Base-by-base conservation (phyloP, 441 rosid species). In the Eugenia klotzschiana region DNA sequence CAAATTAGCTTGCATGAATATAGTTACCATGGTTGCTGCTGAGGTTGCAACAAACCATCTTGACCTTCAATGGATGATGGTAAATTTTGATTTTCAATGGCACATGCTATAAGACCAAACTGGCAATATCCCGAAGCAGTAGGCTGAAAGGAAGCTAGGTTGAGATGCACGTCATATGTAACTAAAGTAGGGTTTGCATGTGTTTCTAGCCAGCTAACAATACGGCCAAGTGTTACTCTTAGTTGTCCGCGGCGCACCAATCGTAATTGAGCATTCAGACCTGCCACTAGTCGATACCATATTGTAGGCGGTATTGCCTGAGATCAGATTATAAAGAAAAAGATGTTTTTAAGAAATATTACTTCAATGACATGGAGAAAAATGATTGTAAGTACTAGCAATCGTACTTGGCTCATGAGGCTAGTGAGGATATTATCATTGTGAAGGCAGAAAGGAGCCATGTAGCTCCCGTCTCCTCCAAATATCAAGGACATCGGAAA, bases 381-480 rank as follows among this genome's bases (percentile, higher is more conserved):
- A 64, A 64, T 64, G 46, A 33, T 64, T 33, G 74, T 18, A 4
- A 64, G 43, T 33, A 64, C 46, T 33, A 33, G n/a, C 77, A 64
- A 64, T 64, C 77, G 82, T 82, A 97, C 99, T 98, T 98, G 98
- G 89, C 95, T 87, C 96, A 98, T 91, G 80, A 98, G 94, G 89
- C 96, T 94, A 60, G 98, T 95, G 84, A 95, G 97, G 86, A 94
- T 91, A 86, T 92, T 98, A 88, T 98, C 99, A 86, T 91, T 94
- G 89, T 96, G 98, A 86, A 97, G 94, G 69, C 94, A 95, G 90
- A 97, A 94, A 79, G 99, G 98, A 86, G 98, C 94, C 96, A 95
- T 95, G 87, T 93, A 98, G 88, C 98, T 98, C 89, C 99, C 99
- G 86, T 98, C 95, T 83, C 99, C 99, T 85, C 99, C 99, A 87